Conservation (phyloP, 2,329 filamentous ascomycete species). For the Rhynchosporium secalis region DNA sequence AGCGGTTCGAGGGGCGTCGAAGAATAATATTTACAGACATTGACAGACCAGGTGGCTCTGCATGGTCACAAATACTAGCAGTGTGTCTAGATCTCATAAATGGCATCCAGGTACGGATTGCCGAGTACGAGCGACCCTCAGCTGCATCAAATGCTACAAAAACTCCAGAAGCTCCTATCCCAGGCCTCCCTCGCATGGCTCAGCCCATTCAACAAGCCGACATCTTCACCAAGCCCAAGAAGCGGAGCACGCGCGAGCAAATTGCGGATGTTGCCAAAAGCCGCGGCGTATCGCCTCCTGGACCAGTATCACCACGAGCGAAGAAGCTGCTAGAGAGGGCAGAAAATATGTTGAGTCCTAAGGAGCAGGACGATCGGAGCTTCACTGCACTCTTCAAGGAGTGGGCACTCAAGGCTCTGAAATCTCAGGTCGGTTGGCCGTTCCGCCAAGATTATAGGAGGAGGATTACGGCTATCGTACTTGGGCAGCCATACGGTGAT, state of each 20-base stretch:
- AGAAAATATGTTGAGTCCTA: conserved; percentile 42
- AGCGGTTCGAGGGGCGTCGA: conserved; percentile 68
- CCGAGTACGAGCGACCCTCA: conserved; percentile 49
- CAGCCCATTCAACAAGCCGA: conserved; percentile 32
- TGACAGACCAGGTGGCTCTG: conserved; percentile 74
- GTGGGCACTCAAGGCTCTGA: conserved; percentile 48
- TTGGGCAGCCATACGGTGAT: conserved; percentile 73
- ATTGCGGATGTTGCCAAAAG: conserved; percentile 36
- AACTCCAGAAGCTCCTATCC: conserved; percentile 20
- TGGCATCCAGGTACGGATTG: conserved; percentile 67
- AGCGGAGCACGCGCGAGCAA: conserved; percentile 20
- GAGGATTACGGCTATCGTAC: conserved; percentile 64
- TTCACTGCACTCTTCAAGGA: conserved; percentile 50
- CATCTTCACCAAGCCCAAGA: conserved; percentile 32
- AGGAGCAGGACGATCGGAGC: conserved; percentile 55
- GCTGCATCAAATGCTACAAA: conserved; percentile 37
- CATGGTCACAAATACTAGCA: conserved; percentile 76
- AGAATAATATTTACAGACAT: conserved; percentile 85
- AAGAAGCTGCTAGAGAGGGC: conserved; percentile 45
- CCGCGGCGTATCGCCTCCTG: conserved; percentile 34
- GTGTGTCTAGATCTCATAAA: conserved; percentile 70
- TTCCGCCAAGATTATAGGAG: conserved; percentile 71
- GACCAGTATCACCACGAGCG: conserved; percentile 38
- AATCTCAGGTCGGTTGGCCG: conserved; percentile 59
- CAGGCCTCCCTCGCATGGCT: conserved; percentile 33